Evolutionary conservation across 805 yeast genomes (phyloP).

Genomic region (Komagataella pastoris): DNA sequence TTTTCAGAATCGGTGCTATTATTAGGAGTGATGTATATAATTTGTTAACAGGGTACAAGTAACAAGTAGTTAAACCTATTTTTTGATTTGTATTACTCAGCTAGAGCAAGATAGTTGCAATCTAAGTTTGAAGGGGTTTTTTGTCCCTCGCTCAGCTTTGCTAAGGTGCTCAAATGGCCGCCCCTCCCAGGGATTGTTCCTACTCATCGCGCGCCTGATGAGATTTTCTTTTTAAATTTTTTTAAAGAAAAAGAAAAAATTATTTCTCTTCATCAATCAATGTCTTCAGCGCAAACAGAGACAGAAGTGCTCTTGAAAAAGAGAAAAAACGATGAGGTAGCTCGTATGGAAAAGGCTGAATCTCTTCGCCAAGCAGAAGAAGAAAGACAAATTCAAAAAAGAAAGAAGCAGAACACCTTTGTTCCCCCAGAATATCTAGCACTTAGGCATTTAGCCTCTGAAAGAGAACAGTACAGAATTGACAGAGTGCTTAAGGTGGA

Average conservation of each 20-base stretch:
- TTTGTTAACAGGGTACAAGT: not conserved
- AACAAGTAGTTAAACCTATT: not conserved
- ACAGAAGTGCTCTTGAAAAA: constrained; percentile 64
- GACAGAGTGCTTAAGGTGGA: constrained; percentile 47
- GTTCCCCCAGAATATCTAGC: constrained; percentile 66
- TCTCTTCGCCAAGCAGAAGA: constrained; percentile 38
- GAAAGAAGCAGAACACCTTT: constrained; percentile 35
- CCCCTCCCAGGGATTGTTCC: not conserved
- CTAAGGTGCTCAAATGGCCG: not conserved
- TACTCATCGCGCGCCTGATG: not conserved
- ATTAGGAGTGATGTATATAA: not conserved
- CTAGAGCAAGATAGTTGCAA: not conserved
- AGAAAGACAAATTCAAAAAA: constrained; percentile 28
- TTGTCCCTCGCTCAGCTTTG: too few relatives aligned
- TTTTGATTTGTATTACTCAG: not conserved
- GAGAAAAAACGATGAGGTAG: constrained; percentile 67
- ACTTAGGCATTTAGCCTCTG: constrained; percentile 48
- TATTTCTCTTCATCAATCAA: not conserved
- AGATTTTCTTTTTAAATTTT: constrained; percentile 21
- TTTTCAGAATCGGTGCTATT: not conserved
- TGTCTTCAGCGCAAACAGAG: not conserved
- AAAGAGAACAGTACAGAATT: constrained; percentile 57
- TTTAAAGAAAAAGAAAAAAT: too few relatives aligned
- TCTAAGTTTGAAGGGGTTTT: not conserved
- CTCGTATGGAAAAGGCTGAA: constrained; percentile 63